phyloP scores from a whole-genome alignment of 495 filamentous ascomycete species.

The Acidomyces sp. region DNA sequence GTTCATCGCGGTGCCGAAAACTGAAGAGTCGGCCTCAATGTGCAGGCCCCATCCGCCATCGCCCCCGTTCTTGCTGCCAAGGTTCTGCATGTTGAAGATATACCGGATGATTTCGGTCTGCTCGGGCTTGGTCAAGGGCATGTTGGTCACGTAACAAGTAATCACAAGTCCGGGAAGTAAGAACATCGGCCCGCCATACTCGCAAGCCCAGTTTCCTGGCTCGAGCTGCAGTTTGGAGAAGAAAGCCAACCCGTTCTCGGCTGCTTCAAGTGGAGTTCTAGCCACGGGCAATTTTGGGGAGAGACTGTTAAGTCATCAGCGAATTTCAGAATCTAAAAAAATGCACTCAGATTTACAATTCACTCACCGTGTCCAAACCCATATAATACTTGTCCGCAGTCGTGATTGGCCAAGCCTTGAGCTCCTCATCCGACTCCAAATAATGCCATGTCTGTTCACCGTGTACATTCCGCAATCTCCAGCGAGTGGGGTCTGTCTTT shows the following conservation, averaged over 20 bases:
- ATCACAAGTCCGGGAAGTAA: conserved; percentile 75
- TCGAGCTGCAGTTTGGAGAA: conserved; percentile 81
- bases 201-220: conserved; percentile 88
- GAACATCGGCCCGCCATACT: conserved; percentile 88
- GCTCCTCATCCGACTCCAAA: conserved; percentile 61
- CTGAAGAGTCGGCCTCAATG: conserved; percentile 86
- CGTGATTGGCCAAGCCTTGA: conserved; percentile 70
- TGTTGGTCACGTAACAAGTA: conserved; percentile 83
- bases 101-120: conserved; percentile 88
- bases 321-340: too few relatives aligned
- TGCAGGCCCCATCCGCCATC: conserved; percentile 97
- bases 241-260: conserved; percentile 73
- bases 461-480: conserved; percentile 70
- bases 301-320: conserved; percentile 4
- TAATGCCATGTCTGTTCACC: conserved; percentile 92
- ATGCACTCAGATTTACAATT: too few relatives aligned
- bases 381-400: conserved; percentile 73
- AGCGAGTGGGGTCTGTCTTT: conserved; percentile 64
- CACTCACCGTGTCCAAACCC: conserved; percentile 50
- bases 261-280: conserved; percentile 60
- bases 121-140: conserved; percentile 67
- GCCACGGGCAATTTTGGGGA: conserved; percentile 51
- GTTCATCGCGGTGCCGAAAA: conserved; percentile 82
- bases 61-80: conserved; percentile 53
- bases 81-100: conserved; percentile 73